Base-by-base conservation (phyloP, 768 basidiomycete species). In the Auricularia heimuer region DNA sequence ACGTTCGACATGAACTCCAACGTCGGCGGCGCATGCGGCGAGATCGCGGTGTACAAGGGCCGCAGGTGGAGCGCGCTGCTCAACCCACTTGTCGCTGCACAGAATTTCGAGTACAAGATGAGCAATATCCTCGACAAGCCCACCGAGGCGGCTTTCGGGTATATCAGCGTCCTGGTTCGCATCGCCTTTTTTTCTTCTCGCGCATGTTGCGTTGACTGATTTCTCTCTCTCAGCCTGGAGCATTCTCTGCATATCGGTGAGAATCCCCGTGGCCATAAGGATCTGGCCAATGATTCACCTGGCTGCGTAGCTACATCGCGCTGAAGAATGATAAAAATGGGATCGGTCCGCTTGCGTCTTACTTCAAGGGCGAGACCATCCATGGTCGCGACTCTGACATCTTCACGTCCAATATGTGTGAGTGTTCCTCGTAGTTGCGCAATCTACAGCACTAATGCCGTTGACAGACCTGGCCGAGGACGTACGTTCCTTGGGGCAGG, bases 381-480 rank as follows among this genome's bases (percentile, higher is more conserved):
- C 87, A 89, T 68, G 92, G 90, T 10, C 83, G 85, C 35, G 89
- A 92, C 71, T 90, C 92, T 0, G 92, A 94, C 71, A 93, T 96
- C 56, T 94, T 94, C 75, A 95, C 92, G 3, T 94, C 94, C 7
- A 97, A 97, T 71, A 96, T 96, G 94, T 98, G 90, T 90, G 76
- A 63, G 86, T 80, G 3, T 44, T 24, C 11, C 16, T 34, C 21
- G 35, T 7, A 60, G 16, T 8, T 14, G 16, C 8, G 24, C 36
- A 3, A 34, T 64, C 2, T 37, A 62, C 34, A 62, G 39, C 44
- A 29, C 36, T 8, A 34, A 35, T 62, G n/a, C 21, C 18, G 24
- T 10, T 47, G 37, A 11, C 66, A 92, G 91, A 94, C 73, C 83
- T 95, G 44, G 93, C 93, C 34, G 93, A 94, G 77, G 92, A 94